Evolutionary conservation across 352 stramenopile genomes (phyloP).

Genomic region (Pythium rhizo-oryzae): DNA sequence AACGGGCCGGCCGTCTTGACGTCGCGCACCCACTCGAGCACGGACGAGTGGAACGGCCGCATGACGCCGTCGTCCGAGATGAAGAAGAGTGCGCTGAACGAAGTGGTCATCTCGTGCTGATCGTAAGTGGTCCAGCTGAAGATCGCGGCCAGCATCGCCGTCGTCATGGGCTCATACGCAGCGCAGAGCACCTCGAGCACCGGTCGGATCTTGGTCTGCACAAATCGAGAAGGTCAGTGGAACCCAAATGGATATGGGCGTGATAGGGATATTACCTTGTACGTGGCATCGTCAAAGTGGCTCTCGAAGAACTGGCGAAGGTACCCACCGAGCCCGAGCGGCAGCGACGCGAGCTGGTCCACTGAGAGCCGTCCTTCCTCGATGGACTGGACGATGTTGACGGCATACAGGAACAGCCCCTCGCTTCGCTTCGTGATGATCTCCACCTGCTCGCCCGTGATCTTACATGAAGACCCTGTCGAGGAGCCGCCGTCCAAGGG

Average conservation of each 20-base stretch:
- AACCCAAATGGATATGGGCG: no score
- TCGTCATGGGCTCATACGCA: slow-evolving; percentile 59
- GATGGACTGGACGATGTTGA: slow-evolving; percentile 75
- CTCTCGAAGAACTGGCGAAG: slow-evolving; percentile 73
- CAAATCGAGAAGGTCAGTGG: no score
- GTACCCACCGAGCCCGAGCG: slow-evolving; percentile 66
- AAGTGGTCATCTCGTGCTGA: slow-evolving; percentile 52
- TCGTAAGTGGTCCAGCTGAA: slow-evolving; percentile 63
- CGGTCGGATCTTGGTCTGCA: slow-evolving; percentile 45
- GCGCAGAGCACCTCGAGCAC: slow-evolving; percentile 74
- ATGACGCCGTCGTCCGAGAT: slow-evolving; percentile 46
- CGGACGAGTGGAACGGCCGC: slow-evolving; percentile 77
- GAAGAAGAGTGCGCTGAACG: slow-evolving; percentile 62
- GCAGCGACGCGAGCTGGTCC: slow-evolving; percentile 55
- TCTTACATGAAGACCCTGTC: slow-evolving; percentile 4
- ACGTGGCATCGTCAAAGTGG: slow-evolving; percentile 58
- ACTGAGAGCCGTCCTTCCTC: slow-evolving; percentile 50
- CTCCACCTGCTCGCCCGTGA: slow-evolving; percentile 40
- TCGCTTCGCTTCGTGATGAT: slow-evolving; percentile 60
- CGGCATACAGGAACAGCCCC: slow-evolving; percentile 73
- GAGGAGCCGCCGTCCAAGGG: neutral
- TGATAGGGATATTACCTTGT: slow-evolving; percentile 32
- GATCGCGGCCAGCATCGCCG: slow-evolving; percentile 48
- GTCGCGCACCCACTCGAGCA: slow-evolving; percentile 75
- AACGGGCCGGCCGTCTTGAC: slow-evolving; percentile 45